Conservation (phyloP, 129 eudicot genomes). For the Flaveria robusta region DNA sequence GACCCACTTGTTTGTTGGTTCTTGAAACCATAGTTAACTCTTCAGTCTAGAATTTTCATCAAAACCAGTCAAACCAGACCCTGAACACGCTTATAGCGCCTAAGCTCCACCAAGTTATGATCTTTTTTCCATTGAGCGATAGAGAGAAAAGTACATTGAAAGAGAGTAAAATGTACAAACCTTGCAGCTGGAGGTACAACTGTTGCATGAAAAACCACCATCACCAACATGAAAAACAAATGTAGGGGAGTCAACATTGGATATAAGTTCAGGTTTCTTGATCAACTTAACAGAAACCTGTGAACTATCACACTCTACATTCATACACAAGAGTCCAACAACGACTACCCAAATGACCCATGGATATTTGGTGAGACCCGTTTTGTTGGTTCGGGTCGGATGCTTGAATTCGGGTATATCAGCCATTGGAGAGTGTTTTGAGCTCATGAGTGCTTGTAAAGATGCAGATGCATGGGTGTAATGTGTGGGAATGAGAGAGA, state of each 20-base stretch:
- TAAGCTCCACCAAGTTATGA: neutral
- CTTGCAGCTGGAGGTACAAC: slow-evolving; percentile 73
- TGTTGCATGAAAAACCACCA: slow-evolving; percentile 38
- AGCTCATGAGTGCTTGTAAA: slow-evolving; percentile 38
- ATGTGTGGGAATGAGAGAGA: slow-evolving; percentile 26
- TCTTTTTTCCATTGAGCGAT: slow-evolving; percentile 5
- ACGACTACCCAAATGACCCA: slow-evolving; percentile 43
- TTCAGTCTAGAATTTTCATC: no score
- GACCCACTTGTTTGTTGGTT: no score
- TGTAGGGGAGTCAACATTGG: slow-evolving; percentile 51
- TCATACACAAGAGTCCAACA: slow-evolving; percentile 39
- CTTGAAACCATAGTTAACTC: no score
- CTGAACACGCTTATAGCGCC: neutral
- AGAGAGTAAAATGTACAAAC: slow-evolving; percentile 33
- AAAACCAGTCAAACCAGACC: no score
- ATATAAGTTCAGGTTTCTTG: slow-evolving; percentile 54
- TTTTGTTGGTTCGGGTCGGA: slow-evolving; percentile 20
- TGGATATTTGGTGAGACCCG: slow-evolving; percentile 40
- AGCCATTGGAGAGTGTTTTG: slow-evolving; percentile 37
- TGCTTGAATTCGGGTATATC: slow-evolving; percentile 24
- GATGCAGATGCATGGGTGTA: slow-evolving; percentile 35
- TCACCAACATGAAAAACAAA: slow-evolving; percentile 55
- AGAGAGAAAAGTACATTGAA: neutral
- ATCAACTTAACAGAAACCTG: slow-evolving; percentile 53
- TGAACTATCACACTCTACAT: slow-evolving; percentile 37